These are phyloP conservation scores for Geranium brycei DNA, from an alignment of 345 rosid species.

Conservation along the genomic window DNA sequence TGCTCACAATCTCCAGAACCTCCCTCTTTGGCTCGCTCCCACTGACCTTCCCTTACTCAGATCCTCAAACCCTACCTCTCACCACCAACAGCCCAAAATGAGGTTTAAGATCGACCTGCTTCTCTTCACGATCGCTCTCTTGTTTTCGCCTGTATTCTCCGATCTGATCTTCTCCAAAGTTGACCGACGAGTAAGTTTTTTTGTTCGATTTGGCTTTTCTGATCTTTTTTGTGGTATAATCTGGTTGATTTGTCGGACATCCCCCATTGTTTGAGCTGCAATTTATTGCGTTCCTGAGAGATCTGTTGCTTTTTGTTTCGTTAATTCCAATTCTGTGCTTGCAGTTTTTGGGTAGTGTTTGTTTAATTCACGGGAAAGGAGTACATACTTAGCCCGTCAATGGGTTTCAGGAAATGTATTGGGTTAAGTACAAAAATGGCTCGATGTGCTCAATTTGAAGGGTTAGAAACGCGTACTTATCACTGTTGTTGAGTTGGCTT, in stretches of 20 bases:
- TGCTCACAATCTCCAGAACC: not conserved
- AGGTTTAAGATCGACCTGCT: slow-evolving; percentile 29
- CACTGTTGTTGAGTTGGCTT: not conserved
- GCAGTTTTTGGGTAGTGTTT: not conserved
- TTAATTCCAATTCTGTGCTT: not conserved
- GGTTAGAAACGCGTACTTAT: not conserved
- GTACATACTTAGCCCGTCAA: not conserved
- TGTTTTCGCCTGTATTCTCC: slow-evolving; percentile 51
- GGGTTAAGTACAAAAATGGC: not conserved
- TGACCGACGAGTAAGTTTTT: slow-evolving; percentile 72
- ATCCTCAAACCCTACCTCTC: not conserved
- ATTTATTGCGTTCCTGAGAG: not conserved
- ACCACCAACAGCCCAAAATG: slow-evolving; percentile 10
- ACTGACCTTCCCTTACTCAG: not conserved
- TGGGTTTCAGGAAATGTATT: not conserved
- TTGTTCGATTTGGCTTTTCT: no score
- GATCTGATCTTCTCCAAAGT: slow-evolving; percentile 81
- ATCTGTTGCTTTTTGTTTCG: not conserved
- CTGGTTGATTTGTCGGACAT: not conserved
- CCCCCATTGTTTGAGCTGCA: not conserved
- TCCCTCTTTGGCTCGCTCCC: not conserved
- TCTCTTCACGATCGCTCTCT: slow-evolving; percentile 24
- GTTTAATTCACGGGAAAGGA: not conserved
- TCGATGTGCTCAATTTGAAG: not conserved
- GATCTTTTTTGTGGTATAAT: no score